A percentile compares a stretch with the other conserved stretches of the same genome.
Conservation (phyloP, 2,329 filamentous ascomycete genomes). For the Colletotrichum lindemuthianum region DNA sequence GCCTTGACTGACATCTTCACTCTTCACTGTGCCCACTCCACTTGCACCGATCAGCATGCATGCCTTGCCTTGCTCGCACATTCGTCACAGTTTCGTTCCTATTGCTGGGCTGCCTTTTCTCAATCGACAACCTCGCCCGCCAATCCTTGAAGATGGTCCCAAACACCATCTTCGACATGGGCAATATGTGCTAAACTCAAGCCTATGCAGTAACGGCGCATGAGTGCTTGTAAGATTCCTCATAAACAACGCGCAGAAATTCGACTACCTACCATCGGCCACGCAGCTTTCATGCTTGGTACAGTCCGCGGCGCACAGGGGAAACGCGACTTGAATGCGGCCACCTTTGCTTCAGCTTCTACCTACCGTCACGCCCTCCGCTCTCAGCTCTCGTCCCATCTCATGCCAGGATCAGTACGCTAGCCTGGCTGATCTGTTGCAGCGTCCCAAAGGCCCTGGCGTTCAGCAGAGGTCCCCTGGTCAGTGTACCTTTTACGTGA, state of each 20-base stretch:
- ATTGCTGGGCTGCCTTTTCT: too few relatives aligned
- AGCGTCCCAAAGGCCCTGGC: neutral
- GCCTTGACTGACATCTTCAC: neutral
- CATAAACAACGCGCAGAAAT: conserved; percentile 10
- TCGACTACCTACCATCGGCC: conserved; percentile 16
- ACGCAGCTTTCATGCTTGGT: neutral
- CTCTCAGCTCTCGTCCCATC: conserved; percentile 13
- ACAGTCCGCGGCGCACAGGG: conserved; percentile 3
- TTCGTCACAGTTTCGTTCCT: neutral
- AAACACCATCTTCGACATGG: too few relatives aligned
- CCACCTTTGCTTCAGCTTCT: conserved; percentile 16
- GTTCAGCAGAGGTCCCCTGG: neutral
- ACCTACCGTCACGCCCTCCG: conserved; percentile 9
- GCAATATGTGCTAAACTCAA: too few relatives aligned
- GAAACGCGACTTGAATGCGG: neutral
- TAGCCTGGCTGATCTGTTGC: conserved; percentile 7
- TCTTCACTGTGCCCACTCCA: conserved; percentile 8
- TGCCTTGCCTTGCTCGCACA: neutral
- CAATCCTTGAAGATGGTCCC: too few relatives aligned
- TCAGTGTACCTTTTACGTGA: too few relatives aligned
- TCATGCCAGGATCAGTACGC: conserved; percentile 1
- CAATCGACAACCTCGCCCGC: too few relatives aligned
- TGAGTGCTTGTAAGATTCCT: conserved; percentile 16
- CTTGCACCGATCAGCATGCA: conserved; percentile 23
- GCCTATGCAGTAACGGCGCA: neutral